Evolutionary conservation across 202 grass and related monocot species (phyloP).

Genomic region (Cymbopogon flexuosus): DNA sequence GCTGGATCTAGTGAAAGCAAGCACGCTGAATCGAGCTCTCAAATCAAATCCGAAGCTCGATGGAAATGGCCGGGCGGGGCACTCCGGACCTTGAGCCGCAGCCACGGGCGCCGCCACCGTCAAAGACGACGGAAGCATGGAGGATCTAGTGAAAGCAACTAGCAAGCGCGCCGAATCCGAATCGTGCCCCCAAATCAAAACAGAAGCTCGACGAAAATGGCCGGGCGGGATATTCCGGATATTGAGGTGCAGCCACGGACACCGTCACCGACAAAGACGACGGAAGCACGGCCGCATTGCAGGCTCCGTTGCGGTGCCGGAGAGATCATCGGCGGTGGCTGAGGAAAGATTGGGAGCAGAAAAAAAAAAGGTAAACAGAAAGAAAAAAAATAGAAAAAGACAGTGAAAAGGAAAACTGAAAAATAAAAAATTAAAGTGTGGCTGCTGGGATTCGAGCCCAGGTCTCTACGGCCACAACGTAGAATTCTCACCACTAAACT

Average conservation of each 20-base stretch:
- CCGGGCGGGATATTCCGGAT: no score
- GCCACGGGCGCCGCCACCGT: no score
- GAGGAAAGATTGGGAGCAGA: neutral
- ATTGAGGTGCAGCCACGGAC: neutral
- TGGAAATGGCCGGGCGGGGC: neutral
- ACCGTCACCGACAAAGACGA: neutral
- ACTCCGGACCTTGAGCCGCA: no score
- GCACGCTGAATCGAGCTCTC: neutral
- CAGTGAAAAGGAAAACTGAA: neutral
- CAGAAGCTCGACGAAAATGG: no score
- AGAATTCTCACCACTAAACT: constrained; percentile 87
- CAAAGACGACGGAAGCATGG: no score
- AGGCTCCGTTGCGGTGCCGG: neutral
- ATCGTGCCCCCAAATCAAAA: no score
- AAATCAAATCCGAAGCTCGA: neutral
- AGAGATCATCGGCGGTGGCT: neutral
- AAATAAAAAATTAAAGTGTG: neutral
- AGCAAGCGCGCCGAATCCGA: no score
- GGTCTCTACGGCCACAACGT: constrained; percentile 60
- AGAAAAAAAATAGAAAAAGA: neutral
- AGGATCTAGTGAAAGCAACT: no score
- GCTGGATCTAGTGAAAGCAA: neutral
- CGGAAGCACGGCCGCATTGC: neutral
- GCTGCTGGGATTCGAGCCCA: constrained; percentile 87
- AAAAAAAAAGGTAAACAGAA: neutral